Evolutionary conservation across 148 eudicot species (phyloP).

Genomic region (Agrostemma githago): DNA sequence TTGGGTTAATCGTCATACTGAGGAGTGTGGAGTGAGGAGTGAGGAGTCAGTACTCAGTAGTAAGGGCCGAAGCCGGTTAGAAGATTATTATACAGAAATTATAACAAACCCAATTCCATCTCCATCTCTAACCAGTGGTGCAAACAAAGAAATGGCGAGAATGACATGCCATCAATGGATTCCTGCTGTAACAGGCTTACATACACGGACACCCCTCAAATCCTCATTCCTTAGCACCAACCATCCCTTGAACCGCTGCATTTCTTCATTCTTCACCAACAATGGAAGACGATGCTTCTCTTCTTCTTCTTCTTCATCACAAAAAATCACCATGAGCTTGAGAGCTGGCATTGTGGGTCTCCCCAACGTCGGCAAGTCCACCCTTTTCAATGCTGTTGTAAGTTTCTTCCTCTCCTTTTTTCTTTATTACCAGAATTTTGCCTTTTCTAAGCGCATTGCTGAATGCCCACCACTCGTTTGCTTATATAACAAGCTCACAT

Average conservation of each 20-base stretch:
- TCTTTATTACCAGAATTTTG: not conserved
- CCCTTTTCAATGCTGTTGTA: constrained; percentile 98
- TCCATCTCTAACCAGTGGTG: too few species aligned
- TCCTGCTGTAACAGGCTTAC: constrained; percentile 37
- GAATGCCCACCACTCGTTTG: constrained; percentile 3
- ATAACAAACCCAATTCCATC: too few species aligned
- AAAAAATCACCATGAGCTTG: constrained; percentile 77
- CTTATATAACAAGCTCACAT: constrained; percentile 17
- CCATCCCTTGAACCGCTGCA: constrained; percentile 7
- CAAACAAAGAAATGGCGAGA: constrained; percentile 55
- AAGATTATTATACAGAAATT: too few species aligned
- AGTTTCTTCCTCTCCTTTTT: constrained; percentile 20
- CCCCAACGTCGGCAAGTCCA: constrained; percentile 97
- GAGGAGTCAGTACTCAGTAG: too few species aligned
- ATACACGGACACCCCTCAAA: constrained; percentile 37
- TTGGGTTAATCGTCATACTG: too few species aligned
- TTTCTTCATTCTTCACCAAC: constrained; percentile 18
- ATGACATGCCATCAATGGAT: constrained; percentile 48
- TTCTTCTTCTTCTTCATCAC: constrained; percentile 23
- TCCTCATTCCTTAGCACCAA: constrained; percentile 33
- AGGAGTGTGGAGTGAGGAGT: too few species aligned
- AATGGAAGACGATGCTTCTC: constrained; percentile 33
- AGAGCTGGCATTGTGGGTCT: constrained; percentile 97
- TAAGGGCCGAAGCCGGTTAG: too few species aligned
- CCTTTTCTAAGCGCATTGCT: not conserved